phyloP scores from a whole-genome alignment of 148 eudicot genomes.

The Persicaria maculosa region DNA sequence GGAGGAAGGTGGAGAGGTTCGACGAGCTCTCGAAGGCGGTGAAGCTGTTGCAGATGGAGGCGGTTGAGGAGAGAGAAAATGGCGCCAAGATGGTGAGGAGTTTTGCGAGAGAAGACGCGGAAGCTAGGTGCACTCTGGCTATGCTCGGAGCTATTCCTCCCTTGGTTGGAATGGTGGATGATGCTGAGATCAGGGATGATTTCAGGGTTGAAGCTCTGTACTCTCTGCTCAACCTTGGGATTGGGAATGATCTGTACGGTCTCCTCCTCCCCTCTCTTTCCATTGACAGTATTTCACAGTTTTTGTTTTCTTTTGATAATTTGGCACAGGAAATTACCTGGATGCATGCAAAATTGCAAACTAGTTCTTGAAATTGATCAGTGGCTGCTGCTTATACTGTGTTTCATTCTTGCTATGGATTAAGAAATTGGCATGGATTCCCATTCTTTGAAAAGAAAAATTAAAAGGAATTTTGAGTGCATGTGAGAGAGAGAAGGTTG shows the following conservation, averaged over 20 bases:
- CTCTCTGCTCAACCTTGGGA: constrained; percentile 81
- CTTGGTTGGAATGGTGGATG: constrained; percentile 50
- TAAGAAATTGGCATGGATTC: neutral
- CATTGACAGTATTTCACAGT: neutral
- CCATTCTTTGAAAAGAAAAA: neutral
- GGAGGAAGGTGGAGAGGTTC: constrained; percentile 45
- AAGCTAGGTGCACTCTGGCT: constrained; percentile 53
- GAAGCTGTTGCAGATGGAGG: constrained; percentile 30
- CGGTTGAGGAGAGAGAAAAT: constrained; percentile 29
- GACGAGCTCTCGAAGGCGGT: constrained; percentile 55
- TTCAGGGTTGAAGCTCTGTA: constrained; percentile 57
- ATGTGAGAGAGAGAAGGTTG: neutral
- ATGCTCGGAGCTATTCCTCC: constrained; percentile 95
- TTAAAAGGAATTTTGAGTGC: neutral
- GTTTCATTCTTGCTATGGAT: neutral
- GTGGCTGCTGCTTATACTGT: neutral
- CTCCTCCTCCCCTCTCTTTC: neutral
- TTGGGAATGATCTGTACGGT: constrained; percentile 68
- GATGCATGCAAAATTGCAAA: neutral
- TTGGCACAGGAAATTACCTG: neutral
- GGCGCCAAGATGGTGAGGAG: constrained; percentile 54
- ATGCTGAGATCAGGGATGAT: constrained; percentile 10
- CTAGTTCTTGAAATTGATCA: neutral
- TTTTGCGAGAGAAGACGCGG: constrained; percentile 57
- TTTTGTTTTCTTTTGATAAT: neutral